These are phyloP conservation scores for Choanephora cucurbitarum DNA, from an alignment of 371 early-diverging fungal species.

Conservation along the genomic window DNA sequence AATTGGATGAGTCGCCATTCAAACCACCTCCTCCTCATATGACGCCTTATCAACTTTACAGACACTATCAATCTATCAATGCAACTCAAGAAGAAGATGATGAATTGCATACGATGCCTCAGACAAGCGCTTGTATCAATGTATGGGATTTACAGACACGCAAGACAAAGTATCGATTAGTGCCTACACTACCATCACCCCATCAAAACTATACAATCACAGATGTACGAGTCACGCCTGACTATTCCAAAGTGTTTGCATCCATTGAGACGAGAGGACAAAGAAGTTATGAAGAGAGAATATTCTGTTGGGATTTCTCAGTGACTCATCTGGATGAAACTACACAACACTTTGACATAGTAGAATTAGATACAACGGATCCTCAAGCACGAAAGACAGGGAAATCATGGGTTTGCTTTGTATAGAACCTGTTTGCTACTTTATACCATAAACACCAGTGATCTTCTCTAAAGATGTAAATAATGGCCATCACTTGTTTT, in stretches of 20 bases:
- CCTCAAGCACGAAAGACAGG: slow-evolving; percentile 21
- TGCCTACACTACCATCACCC: slow-evolving; percentile 29
- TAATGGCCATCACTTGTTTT: too few species aligned
- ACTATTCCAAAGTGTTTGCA: slow-evolving; percentile 34
- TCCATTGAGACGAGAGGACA: slow-evolving; percentile 35
- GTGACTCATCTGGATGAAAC: neutral
- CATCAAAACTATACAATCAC: slow-evolving; percentile 33
- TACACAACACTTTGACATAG: slow-evolving; percentile 13
- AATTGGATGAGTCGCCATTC: slow-evolving; percentile 10
- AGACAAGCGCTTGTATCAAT: slow-evolving; percentile 49
- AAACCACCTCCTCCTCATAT: slow-evolving; percentile 16
- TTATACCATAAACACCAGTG: too few species aligned
- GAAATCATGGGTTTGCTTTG: slow-evolving; percentile 43
- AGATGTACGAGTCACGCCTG: slow-evolving; percentile 35
- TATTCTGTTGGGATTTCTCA: slow-evolving; percentile 46
- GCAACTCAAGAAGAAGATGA: slow-evolving; percentile 4
- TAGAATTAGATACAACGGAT: slow-evolving; percentile 20
- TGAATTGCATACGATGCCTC: slow-evolving; percentile 8
- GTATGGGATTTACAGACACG: slow-evolving; percentile 62
- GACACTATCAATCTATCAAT: slow-evolving; percentile 27
- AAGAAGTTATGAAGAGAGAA: slow-evolving; percentile 23
- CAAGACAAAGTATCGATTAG: slow-evolving; percentile 44
- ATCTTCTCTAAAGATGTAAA: too few species aligned
- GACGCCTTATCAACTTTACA: slow-evolving; percentile 46
- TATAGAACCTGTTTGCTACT: too few species aligned